Evolutionary conservation across 2,329 filamentous ascomycete species (phyloP), one percentile per base, ranked within the genome.

Genomic region (Pseudogymnoascus sp.): DNA sequence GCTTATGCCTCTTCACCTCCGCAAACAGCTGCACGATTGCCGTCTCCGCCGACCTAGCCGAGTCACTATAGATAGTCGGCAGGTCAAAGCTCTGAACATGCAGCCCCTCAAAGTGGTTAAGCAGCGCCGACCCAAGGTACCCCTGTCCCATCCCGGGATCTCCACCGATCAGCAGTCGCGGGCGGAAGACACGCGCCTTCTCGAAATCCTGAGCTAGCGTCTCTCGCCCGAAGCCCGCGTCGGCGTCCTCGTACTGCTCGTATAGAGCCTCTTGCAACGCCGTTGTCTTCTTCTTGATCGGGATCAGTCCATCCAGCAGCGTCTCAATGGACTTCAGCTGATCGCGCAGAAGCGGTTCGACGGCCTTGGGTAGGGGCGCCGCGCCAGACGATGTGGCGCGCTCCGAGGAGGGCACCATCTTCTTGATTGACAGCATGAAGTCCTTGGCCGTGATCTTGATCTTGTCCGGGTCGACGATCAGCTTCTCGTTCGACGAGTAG

Each of bases 381-480:
- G 92, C 92, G 10, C 87, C 89, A 10, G 92, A 92, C 3, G 90
- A 87, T 0, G 90, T 86, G 52, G 92, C 92, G 63, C 94, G 81
- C 72, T 97, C 90, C 0, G 94, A 97, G 0, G 94, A 97, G 5
- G 94, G 94, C 9, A 96, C 83, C 74, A 99, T 90, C 74, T 95
- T 95, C 76, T 96, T 95, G 70, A 96, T 86, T 0, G 92, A 95
- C 12, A 96, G 82, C 88, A 96, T 96, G 68, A 99, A 99, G 72
- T 99, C 94, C 60, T 94, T 94, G 3, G 94, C 90, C 41, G 89
- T 86, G 35, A 99, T 85, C 61, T 84, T 84, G 69, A 99, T 96
- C 67, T 85, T 89, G 62, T 82, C 82, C 0, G 92, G 86, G 66
- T 96, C 86, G 61, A 99, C 94, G 41, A 95, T 75, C 30, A 97